Evolutionary conservation across 1,139 yeast species (phyloP).

Genomic region (Saccharomycopsis crataegensis): DNA sequence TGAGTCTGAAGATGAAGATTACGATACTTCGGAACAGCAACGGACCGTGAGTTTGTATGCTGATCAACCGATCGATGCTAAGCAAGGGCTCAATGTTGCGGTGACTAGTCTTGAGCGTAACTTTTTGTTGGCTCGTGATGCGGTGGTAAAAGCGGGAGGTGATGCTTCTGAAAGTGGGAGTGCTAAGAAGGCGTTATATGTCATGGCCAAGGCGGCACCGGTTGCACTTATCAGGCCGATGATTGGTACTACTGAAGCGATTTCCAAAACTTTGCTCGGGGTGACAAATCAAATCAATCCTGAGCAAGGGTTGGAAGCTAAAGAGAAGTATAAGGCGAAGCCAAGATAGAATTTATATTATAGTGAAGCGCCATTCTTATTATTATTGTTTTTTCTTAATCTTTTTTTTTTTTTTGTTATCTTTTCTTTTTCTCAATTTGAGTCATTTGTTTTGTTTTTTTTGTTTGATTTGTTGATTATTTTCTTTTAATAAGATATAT

Average conservation of each 20-base stretch:
- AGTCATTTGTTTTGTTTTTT: background rate
- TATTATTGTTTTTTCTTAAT: background rate
- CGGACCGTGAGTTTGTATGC: constrained; percentile 70
- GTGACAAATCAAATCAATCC: constrained; percentile 77
- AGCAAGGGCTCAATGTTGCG: constrained; percentile 69
- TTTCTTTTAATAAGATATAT: background rate
- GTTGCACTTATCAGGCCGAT: constrained; percentile 75
- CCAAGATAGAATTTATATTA: background rate
- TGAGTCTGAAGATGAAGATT: constrained; percentile 27
- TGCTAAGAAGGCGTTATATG: constrained; percentile 56
- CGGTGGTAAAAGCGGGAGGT: constrained; percentile 50
- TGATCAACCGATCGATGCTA: constrained; percentile 67
- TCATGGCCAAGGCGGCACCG: constrained; percentile 74
- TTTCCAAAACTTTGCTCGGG: constrained; percentile 77
- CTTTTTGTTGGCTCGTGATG: constrained; percentile 56
- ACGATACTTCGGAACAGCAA: constrained; percentile 30
- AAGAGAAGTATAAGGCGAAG: constrained; percentile 42
- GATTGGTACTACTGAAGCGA: constrained; percentile 89
- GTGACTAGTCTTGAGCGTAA: constrained; percentile 67
- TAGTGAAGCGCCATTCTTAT: background rate
- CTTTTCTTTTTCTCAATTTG: background rate
- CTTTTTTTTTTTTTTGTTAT: background rate
- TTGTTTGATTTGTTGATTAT: background rate
- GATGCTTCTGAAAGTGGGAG: constrained; percentile 56
- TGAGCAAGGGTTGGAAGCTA: constrained; percentile 38